phyloP scores from a whole-genome alignment of 108 stramenopile species.

The Craspedostauros australis region DNA sequence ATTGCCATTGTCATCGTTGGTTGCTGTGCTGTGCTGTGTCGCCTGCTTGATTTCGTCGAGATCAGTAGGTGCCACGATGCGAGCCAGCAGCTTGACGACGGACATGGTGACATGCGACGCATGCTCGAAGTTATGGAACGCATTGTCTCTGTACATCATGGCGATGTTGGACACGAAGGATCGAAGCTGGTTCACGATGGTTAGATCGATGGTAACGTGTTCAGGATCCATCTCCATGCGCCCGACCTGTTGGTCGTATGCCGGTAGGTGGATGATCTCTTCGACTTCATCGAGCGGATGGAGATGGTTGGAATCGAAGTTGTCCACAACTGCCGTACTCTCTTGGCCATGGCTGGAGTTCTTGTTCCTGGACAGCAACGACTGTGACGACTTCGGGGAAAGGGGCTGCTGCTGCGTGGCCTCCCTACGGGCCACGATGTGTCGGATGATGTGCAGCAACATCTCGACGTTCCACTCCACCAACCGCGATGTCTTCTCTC shows the following conservation, averaged over 20 bases:
- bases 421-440: background rate
- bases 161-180: slow-evolving; percentile 3
- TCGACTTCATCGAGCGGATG: background rate
- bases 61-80: slow-evolving; percentile 37
- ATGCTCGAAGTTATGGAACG: slow-evolving; percentile 47
- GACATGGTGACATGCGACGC: no score
- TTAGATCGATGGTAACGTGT: background rate
- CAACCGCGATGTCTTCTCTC: background rate
- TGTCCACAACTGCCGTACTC: no score
- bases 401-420: no score
- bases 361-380: no score
- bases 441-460: background rate
- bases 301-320: background rate
- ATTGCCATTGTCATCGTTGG: slow-evolving; percentile 29
- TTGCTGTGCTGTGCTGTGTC: slow-evolving; percentile 25
- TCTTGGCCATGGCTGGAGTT: no score
- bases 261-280: background rate
- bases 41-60: no score
- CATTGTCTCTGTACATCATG: slow-evolving; percentile 24
- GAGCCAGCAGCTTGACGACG: no score
- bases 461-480: slow-evolving; percentile 5
- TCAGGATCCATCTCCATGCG: background rate
- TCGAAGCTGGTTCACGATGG: slow-evolving; percentile 4
- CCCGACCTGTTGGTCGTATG: no score
- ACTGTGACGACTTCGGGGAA: no score